Evolutionary conservation across 192 early-diverging fungal genomes (phyloP).

Genomic region (Umbelopsis isabellina): DNA sequence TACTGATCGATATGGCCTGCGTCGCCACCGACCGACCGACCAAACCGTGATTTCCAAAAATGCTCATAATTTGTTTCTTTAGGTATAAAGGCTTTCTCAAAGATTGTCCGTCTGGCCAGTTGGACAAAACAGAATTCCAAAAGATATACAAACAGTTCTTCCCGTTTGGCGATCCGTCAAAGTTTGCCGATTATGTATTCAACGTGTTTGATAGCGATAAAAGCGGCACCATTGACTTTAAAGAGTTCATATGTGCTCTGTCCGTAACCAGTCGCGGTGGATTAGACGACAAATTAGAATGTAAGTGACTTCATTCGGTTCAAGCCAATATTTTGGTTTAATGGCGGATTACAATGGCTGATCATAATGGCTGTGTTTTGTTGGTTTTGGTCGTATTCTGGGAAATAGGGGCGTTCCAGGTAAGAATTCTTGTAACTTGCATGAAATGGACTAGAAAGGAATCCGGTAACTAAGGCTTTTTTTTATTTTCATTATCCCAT

Average conservation of each 20-base stretch:
- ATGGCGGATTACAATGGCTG: background rate
- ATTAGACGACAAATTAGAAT: slow-evolving; percentile 85
- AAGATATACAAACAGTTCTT: slow-evolving; percentile 97
- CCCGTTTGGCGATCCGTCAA: slow-evolving; percentile 92
- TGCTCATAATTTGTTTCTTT: background rate
- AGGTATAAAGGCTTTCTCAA: slow-evolving; percentile 95
- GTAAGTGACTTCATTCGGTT: slow-evolving; percentile 43
- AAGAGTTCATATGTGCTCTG: slow-evolving; percentile 88
- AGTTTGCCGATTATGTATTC: slow-evolving; percentile 91
- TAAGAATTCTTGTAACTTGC: slow-evolving; percentile 3
- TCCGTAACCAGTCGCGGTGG: slow-evolving; percentile 83
- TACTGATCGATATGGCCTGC: background rate
- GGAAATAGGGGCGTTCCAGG: slow-evolving; percentile 30
- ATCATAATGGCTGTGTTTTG: background rate
- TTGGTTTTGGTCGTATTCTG: too few species aligned
- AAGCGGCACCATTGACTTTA: slow-evolving; percentile 89
- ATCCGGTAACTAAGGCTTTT: slow-evolving; percentile 68
- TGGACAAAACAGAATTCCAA: slow-evolving; percentile 85
- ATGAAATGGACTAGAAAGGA: background rate
- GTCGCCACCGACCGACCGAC: background rate
- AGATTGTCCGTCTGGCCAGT: slow-evolving; percentile 85
- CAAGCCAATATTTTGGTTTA: background rate
- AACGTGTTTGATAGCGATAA: slow-evolving; percentile 90
- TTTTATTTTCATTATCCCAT: slow-evolving; percentile 27
- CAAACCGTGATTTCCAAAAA: background rate